A percentile compares a stretch with the other conserved stretches of the same genome.
These are phyloP conservation scores for Wallacemonas sp. DNA, from an alignment of 208 protist genomes.

Conservation along the genomic window DNA sequence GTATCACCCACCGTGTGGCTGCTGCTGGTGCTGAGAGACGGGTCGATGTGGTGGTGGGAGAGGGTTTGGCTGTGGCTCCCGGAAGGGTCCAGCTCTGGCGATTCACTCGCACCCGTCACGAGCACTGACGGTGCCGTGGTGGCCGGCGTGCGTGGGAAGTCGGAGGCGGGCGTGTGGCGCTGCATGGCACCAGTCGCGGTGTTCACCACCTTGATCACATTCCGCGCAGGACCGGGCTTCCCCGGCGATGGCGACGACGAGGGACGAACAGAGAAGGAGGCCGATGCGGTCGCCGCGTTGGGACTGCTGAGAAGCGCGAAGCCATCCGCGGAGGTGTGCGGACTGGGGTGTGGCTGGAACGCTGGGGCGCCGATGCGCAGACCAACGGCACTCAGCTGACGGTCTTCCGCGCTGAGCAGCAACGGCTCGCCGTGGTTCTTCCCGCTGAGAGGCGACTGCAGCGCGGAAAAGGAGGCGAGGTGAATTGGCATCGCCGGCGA, in stretches of 20 bases:
- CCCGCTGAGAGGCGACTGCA: background rate
- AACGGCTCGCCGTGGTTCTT: background rate
- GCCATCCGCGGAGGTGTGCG: constrained; percentile 5
- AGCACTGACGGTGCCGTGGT: background rate
- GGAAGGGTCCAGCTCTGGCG: background rate
- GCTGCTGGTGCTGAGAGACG: background rate
- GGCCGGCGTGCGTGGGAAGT: constrained; percentile 7
- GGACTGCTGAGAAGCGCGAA: background rate
- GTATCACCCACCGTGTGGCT: background rate
- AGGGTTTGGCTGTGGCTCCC: too few species aligned
- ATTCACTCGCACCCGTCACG: background rate
- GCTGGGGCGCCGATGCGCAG: constrained; percentile 24
- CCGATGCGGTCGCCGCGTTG: background rate
- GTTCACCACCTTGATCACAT: constrained; percentile 35
- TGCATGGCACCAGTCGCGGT: constrained; percentile 26
- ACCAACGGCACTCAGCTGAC: constrained; percentile 20
- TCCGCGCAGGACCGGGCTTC: constrained; percentile 16
- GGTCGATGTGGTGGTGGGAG: background rate
- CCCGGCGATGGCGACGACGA: background rate
- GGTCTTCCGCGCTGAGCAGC: constrained; percentile 9
- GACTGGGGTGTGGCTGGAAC: constrained; percentile 22
- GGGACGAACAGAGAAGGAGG: background rate
- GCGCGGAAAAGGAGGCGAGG: background rate
- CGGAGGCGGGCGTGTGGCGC: constrained; percentile 1
- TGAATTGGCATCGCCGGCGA: background rate